Base-by-base conservation (phyloP, 2,329 filamentous ascomycete species). In the Aspergillus sp. region DNA sequence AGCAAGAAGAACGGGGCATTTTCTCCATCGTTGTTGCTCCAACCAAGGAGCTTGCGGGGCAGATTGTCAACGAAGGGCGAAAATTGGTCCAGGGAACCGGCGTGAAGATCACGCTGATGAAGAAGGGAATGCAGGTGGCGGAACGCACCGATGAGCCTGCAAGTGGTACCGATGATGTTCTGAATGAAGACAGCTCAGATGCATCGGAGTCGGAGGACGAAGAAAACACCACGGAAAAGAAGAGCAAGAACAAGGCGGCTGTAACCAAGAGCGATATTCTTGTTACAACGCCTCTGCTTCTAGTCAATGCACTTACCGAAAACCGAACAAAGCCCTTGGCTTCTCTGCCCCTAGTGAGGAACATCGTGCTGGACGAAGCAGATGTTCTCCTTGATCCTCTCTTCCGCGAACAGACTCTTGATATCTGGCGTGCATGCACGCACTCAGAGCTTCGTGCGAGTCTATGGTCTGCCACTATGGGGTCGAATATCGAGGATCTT, bases 401-500 rank as follows among this genome's bases (percentile, higher is more conserved):
- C 5, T 99, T 99, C 80, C 86, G 90, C 58, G 90, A 95, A 22
- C 92, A 97, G 74, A 97, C 92, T 0, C 81, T 96, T 42, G 84
- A 85, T 4, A 88, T 98, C 63, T 97, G 93, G 92, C 85, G 86
- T 47, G 85, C 90, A 3, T 94, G 94, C 74, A 87, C 81, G 2
- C 87, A 88, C 65, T 81, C 85, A 3, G 77, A 82, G n/a, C 80
- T 98, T 9, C 85, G 87, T 24, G 82, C 92, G 3, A 91, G 90
- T 10, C 87, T 96, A 61, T 99, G 94, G 92, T 98, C 95, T 14
- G 95, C 95, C 14, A 99, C 95, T 0, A 97, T 99, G 88, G 92
- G 91, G 3, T 96, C 94, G 16, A 95, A 89, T 67, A 90, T 98
- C 47, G 95, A 99, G 78, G 82, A 87, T 20, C 81, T 97, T 7